Evolutionary conservation across 805 yeast species (phyloP), one percentile per base, ranked within the genome.

Genomic region (Candida multigemmis): DNA sequence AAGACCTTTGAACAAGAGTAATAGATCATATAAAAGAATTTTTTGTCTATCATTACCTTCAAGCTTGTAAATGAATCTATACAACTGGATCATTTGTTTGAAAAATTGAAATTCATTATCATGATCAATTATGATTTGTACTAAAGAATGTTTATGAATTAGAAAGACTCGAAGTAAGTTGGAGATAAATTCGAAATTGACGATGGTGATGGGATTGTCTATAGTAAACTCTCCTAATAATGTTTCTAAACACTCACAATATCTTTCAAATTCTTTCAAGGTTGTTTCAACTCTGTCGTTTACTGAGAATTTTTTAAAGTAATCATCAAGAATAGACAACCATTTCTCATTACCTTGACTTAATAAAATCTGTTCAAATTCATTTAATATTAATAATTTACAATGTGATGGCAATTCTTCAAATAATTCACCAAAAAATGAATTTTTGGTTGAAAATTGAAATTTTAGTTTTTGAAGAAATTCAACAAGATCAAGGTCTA

Each of bases 11-110:
- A 74, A 52, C 1, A 79, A 64, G 7, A 74, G 49, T 19, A 77
- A 49, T 30, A 75, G 60, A 41, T 77, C 84, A 42, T 75, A 74
- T 1, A 76, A 50, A 35, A 76, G 47, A 26, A 75, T 74, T 35
- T 65, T 65, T 27, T 76, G 43, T 35, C 68, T 74, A 14, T 65
- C 67, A 35, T 68, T 37, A 7, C 51, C 40, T 24, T 27, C 20
- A 4, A 22, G 20, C 39, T 75, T 54, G 16, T 63, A 53, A 4
- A 53, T 42, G 7, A 71, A 58, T 23, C 64, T 57, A 32, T 72
- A 54, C 10, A 77, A 37, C 7, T 53, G 50, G 7, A 68, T 59
- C 41, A 75, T 47, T 32, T 65, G 65, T 34, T 60, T 56, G 33
- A 74, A 42, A 28, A 76, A 69, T 7, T 41, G 53, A 30, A 69